Base-by-base conservation (phyloP, 306 rosid genomes). In the Styphnolobium japonicum region DNA sequence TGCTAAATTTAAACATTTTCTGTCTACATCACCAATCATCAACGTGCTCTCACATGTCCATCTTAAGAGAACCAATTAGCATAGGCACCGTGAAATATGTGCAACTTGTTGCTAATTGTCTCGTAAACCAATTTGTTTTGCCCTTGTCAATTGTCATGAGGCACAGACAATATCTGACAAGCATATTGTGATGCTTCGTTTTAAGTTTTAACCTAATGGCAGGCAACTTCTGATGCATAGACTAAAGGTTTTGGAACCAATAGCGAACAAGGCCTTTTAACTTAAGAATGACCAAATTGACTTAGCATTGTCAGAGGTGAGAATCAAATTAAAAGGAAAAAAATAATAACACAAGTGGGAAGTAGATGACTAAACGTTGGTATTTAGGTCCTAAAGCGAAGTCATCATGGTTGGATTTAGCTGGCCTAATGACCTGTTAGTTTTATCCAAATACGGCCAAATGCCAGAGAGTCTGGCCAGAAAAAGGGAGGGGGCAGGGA, bases 131-230 rank as follows among this genome's bases (percentile, higher is more conserved):
- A 1, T 9, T 73, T 34, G 36, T 25, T 23, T 16, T 42, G 73
- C 45, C 18, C 65, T 58, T 77, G 73, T 27, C 70, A 12, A 40
- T 75, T 73, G 77, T 68, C 62, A 22, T 52, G 66, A 80, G 62
- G 67, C 78, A 29, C 0, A 75, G 89, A 87, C 92, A 86, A 29
- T 68, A 43, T 85, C 97, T 90, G 93, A 90, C 91, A 76, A 80
- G 72, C 93, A 85, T 84, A 77, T 89, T 84, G 81, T 34, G 21
- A 60, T 65, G 76, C 37, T 75, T 22, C 61, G 37, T 63, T 62
- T 78, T 57, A 25, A 46, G 66, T 60, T 89, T 83, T 78, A 81
- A 69, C 72, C 78, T 79, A 75, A 76, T 80, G 87, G 87, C 84
- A 80, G 92, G 76, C 89, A 88, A 83, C 10, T 83, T 67, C 89